Percentiles rank a stretch among this genome's conserved stretches.
Evolutionary conservation across 2,329 filamentous ascomycete genomes (phyloP).

Genomic region (Epichloe aotearoae): DNA sequence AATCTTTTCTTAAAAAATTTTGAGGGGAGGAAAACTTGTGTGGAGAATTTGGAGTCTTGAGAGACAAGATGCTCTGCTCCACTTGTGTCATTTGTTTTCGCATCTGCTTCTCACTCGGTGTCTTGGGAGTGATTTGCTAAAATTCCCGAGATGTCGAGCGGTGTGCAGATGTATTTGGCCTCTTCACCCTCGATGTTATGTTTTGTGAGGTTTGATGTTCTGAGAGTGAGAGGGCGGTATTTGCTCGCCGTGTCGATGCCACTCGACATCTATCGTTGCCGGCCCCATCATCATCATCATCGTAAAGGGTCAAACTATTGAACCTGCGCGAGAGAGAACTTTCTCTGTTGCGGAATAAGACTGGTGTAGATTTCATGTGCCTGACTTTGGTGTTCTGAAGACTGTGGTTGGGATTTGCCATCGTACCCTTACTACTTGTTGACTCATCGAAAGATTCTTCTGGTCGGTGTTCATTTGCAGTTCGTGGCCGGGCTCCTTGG

Average conservation of each 20-base stretch:
- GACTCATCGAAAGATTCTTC: slow-evolving; percentile 24
- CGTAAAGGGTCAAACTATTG: slow-evolving; percentile 23
- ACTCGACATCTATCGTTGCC: slow-evolving; percentile 30
- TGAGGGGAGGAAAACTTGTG: slow-evolving; percentile 29
- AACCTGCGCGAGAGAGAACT: slow-evolving; percentile 29
- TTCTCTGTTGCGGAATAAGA: slow-evolving; percentile 24
- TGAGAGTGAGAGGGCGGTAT: slow-evolving; percentile 15
- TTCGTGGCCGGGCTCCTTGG: slow-evolving; percentile 23
- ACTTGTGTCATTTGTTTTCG: slow-evolving; percentile 20
- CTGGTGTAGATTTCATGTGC: slow-evolving; percentile 15
- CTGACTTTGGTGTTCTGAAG: slow-evolving; percentile 12
- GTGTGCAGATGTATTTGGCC: slow-evolving; percentile 7
- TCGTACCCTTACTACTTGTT: slow-evolving; percentile 23
- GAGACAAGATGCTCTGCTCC: slow-evolving; percentile 18
- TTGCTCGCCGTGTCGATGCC: slow-evolving; percentile 20
- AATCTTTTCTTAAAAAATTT: slow-evolving; percentile 58
- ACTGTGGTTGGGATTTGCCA: slow-evolving; percentile 5
- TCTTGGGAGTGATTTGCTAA: slow-evolving; percentile 22
- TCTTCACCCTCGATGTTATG: slow-evolving; percentile 6
- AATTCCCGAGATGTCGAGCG: slow-evolving; percentile 12
- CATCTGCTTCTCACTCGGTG: slow-evolving; percentile 18
- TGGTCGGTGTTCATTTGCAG: slow-evolving; percentile 28
- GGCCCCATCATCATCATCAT: slow-evolving; percentile 17
- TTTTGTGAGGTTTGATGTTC: slow-evolving; percentile 6
- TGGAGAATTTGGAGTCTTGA: slow-evolving; percentile 24